These are phyloP conservation scores for Spathaspora girioi DNA, from an alignment of 805 yeast species.

Conservation along the genomic window DNA sequence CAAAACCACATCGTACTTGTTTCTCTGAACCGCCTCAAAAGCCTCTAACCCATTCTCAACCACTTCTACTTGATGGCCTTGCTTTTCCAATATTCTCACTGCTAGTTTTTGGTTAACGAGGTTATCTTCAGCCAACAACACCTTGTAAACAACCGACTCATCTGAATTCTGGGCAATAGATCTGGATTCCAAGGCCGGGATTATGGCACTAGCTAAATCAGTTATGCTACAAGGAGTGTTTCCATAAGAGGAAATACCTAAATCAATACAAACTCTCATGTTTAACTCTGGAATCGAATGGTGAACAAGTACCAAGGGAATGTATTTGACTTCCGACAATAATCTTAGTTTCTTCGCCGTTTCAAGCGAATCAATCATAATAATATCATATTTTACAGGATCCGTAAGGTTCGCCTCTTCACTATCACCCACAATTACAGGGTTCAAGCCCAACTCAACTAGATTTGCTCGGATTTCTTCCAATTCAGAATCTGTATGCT, in stretches of 20 bases:
- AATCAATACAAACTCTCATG: conserved; percentile 76
- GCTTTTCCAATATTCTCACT: conserved; percentile 78
- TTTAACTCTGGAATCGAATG: conserved; percentile 74
- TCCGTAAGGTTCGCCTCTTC: conserved; percentile 54
- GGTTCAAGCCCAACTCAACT: conserved; percentile 54
- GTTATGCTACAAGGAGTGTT: conserved; percentile 82
- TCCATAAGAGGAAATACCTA: conserved; percentile 85
- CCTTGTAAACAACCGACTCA: conserved; percentile 69
- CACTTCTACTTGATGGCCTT: conserved; percentile 79
- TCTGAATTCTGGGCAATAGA: conserved; percentile 78
- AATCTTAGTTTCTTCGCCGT: conserved; percentile 66
- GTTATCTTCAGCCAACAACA: conserved; percentile 82
- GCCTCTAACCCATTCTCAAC: conserved; percentile 87
- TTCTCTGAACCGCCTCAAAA: conserved; percentile 64
- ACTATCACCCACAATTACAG: conserved; percentile 54
- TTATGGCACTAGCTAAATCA: conserved; percentile 77
- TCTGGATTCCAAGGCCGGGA: conserved; percentile 81
- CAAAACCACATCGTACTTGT: conserved; percentile 72
- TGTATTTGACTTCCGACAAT: conserved; percentile 75
- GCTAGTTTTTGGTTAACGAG: conserved; percentile 85
- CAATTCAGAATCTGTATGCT: conserved; percentile 49
- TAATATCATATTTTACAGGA: conserved; percentile 69
- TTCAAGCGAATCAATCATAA: conserved; percentile 76
- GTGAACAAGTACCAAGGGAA: conserved; percentile 76
- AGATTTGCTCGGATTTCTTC: conserved; percentile 51